Evolutionary conservation across 2,329 filamentous ascomycete species (phyloP).

Genomic region (Didymella segeticola): DNA sequence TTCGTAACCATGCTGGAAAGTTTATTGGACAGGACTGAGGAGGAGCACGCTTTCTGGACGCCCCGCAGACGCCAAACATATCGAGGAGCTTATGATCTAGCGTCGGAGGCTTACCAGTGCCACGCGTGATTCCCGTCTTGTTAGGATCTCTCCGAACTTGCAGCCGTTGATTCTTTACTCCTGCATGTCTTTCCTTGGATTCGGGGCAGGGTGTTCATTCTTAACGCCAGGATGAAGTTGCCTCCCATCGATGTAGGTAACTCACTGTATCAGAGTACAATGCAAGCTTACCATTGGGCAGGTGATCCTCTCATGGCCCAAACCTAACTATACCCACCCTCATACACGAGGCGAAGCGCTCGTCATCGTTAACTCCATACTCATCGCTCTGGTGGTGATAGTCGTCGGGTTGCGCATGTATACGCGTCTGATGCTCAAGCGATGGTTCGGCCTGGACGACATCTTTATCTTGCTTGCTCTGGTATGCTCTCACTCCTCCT

Average conservation of each 20-base stretch:
- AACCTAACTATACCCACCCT: constrained; percentile 51
- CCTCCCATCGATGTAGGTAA: constrained; percentile 38
- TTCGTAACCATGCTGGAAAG: constrained; percentile 5
- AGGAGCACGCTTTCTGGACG: constrained; percentile 2
- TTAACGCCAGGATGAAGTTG: constrained; percentile 31
- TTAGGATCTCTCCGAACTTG: background rate
- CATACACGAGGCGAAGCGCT: constrained; percentile 49
- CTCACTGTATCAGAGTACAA: background rate
- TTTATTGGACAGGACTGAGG: constrained; percentile 7
- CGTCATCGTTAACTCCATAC: constrained; percentile 49
- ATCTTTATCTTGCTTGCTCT: constrained; percentile 50
- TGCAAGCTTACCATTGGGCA: background rate
- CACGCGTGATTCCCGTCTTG: background rate
- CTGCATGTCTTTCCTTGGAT: constrained; percentile 12
- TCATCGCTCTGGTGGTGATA: constrained; percentile 47
- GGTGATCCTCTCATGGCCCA: constrained; percentile 47
- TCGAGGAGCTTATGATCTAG: constrained; percentile 13
- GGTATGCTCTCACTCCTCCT: constrained; percentile 29
- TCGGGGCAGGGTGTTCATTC: constrained; percentile 9
- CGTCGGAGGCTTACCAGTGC: constrained; percentile 10
- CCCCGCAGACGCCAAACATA: constrained; percentile 15
- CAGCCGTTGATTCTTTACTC: constrained; percentile 6
- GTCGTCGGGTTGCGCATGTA: constrained; percentile 50
- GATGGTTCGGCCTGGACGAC: constrained; percentile 54
- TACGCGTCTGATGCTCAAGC: constrained; percentile 50